Evolutionary conservation across 2,329 filamentous ascomycete species (phyloP), one percentile per base, ranked within the genome.

Genomic region (Neofusicoccum ribis): DNA sequence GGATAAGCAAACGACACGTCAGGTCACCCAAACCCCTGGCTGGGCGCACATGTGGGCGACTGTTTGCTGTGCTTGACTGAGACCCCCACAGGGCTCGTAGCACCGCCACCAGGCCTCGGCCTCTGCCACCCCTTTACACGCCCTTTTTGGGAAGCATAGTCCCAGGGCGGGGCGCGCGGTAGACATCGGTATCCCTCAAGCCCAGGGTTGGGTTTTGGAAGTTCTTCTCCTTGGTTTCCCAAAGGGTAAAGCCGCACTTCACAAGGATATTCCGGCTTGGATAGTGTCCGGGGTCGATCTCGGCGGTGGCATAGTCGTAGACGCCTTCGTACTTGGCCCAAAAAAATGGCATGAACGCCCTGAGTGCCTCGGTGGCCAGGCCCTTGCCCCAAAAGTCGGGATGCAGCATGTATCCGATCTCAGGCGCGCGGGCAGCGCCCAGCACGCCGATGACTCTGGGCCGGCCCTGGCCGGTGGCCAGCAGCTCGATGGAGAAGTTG

Each of bases 401-500:
- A 54, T 80, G 76, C 54, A 81, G 72, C 73, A 81, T 74, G 67
- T 81, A 82, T n/a, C 80, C 80, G 11, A 80, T 70, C 63, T 77
- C 73, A 7, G 79, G 79, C 31, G 72, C 74, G 23, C 79, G 75
- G 31, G 79, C 78, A 39, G 76, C 76, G 20, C 80, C 80, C 27
- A 81, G 72, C 46, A 80, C 68, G 31, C 80, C 80, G 20, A 82
- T 78, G 41, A 81, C 75, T 59, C 71, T 72, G 37, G 72, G 72
- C 20, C 41, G 23, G 51, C 51, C 56, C 64, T 64, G 46, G 51
- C 34, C 23, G 44, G 63, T 20, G 52, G 39, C 15, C 14, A 73
- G 70, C 20, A 88, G 72, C 67, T 85, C 81, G 65, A 90, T 82
- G 67, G 82, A 81, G 69, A 82, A 87, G 72, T 88, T 85, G 80